A percentile compares a stretch with the other conserved stretches of the same genome.
Conservation (phyloP, 345 rosid species). For the Corchorus olitorius region DNA sequence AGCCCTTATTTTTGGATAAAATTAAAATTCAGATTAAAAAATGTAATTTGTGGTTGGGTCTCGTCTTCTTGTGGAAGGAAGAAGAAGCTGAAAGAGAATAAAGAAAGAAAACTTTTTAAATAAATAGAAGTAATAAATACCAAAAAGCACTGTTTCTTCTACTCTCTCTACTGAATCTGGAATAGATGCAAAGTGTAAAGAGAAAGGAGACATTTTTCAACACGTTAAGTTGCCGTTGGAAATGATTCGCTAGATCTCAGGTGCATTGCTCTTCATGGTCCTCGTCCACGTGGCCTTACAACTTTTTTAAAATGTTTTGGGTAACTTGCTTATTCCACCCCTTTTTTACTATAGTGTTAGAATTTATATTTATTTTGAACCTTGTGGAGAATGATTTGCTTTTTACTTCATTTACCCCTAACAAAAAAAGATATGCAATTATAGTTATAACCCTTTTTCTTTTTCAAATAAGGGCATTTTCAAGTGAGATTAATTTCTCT, state of each 20-base stretch:
- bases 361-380: too few species aligned
- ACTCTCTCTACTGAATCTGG: background rate
- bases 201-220: background rate
- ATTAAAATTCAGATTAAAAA: background rate
- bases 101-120: background rate
- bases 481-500: too few species aligned
- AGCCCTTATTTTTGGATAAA: conserved; percentile 9
- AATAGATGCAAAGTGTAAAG: background rate
- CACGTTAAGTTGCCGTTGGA: conserved; percentile 9
- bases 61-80: too few species aligned
- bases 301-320: background rate
- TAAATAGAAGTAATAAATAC: background rate
- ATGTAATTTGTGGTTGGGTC: background rate
- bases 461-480: too few species aligned
- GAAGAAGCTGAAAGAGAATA: too few species aligned
- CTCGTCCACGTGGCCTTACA: background rate
- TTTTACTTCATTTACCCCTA: too few species aligned
- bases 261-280: background rate
- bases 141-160: too few species aligned
- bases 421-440: too few species aligned
- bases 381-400: too few species aligned
- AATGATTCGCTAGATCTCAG: background rate
- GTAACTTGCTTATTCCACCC: background rate
- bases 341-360: too few species aligned
- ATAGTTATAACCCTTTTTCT: too few species aligned